Evolutionary conservation across 2,329 filamentous ascomycete species (phyloP), one percentile per base, ranked within the genome.

Genomic region (Arthrobotrys musiformis): DNA sequence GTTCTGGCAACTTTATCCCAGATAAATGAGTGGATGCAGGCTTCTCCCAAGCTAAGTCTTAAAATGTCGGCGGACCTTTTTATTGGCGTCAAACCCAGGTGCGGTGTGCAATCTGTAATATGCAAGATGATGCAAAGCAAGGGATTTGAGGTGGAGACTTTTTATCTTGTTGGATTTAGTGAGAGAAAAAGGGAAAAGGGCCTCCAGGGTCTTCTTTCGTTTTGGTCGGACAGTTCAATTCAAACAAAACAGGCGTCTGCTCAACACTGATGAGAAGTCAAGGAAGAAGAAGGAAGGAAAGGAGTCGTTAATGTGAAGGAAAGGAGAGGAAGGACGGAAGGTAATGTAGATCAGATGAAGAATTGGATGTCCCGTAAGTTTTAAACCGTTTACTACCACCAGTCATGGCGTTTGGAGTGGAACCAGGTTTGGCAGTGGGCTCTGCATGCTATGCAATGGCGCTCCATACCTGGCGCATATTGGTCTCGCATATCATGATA

Each of bases 311-410:
- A 64, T 62, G 58, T 64, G 58, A 72, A 56, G n/a, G 35, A 64
- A 73, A 73, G 48, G 68, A 46, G 46, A 48, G 60, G 46, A 37
- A 52, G 52, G 64, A 76, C 22, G 70, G 63, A 76, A 70, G 58
- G 72, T 70, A 76, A 76, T 76, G 72, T 69, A 70, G 72, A 76
- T 76, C 72, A 48, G 64, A 76, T 61, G 58, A 64, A 52, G 63
- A 68, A 67, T 61, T 61, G 70, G 70, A 64, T 54, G 58, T 40
- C 61, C n/a, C 30, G 17, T 52, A 73, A 62, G 72, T 76, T 76
- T 76, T 76, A 69, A 75, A 70, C 64, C 24, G 54, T 75, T 63
- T 58, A 63, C 48, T 54, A 69, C 35, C 44, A 58, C 52, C 40
- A 56, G 64, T 52, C 52, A 33, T 35, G 33, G 42, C 60, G 66